Base-by-base conservation (phyloP, 768 basidiomycete species). In the Lepiota brunneoincarnata region DNA sequence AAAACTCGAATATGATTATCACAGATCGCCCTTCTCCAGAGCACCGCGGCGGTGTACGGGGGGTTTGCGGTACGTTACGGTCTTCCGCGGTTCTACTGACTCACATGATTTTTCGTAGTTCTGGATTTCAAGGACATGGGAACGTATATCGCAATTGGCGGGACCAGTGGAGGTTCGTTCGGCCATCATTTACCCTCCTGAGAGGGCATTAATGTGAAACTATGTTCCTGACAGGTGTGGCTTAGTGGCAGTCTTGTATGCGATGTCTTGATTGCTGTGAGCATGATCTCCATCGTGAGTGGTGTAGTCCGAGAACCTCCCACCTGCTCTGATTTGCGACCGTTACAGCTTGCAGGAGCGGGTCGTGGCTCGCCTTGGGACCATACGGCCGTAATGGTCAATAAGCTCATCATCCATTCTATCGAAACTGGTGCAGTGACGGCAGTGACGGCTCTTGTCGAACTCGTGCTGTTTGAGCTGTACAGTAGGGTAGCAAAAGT, bases 381-480 rank as follows among this genome's bases (percentile, higher is more conserved):
- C 20, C 55, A 44, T n/a, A 58, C 58, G 4, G 42, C 36, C 31
- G 38, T 42, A 21, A 55, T 58, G 54, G 39, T 58, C 42, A 58
- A 58, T 28, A 54, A 41, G 31, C 49, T 58, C 15, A 51, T 58
- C 21, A 37, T 55, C 12, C 48, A 55, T 21, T 41, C 58, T 11
- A 55, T 58, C n/a, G 58, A 58, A 43, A 58, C 58, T 41, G 58
- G 58, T 7, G 41, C 58, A 7, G 37, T 58, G 6, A 58, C 58
- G 14, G 58, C 55, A n/a, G 12, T 51, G 9, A 46, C 50, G 12
- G 53, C 52, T 7, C 20, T 49, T 26, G 21, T 55, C 28, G 54
- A 58, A 11, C 48, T 58, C 9, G 36, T 53, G 1, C 26, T 58
- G 15, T 58, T 38, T 37, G 52, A 54, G 17, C 35, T 54, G 17